These are phyloP conservation scores for Xenosphaeropsis pyriputrescens DNA, from an alignment of 2,329 filamentous ascomycete species.

Conservation along the genomic window DNA sequence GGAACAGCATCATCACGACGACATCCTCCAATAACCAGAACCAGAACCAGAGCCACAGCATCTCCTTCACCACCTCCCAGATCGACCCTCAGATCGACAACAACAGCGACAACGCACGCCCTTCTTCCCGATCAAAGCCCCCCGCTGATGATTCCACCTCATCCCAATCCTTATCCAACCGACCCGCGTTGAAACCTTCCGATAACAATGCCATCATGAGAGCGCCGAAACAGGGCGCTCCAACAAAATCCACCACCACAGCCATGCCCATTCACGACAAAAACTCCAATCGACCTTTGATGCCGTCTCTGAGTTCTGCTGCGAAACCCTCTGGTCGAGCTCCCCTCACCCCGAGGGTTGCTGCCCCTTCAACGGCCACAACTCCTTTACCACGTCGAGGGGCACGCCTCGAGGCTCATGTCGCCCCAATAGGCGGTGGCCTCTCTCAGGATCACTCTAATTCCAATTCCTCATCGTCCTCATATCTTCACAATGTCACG, in stretches of 20 bases:
- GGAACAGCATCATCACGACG: conserved; percentile 5
- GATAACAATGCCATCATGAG: conserved; percentile 30
- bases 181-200: conserved; percentile 8
- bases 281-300: conserved; percentile 37
- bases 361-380: conserved; percentile 15
- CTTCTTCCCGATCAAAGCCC: too few relatives aligned
- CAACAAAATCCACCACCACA: conserved; percentile 12
- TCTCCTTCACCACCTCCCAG: too few relatives aligned
- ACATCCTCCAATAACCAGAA: conserved; percentile 4
- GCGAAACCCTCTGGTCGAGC: conserved; percentile 35
- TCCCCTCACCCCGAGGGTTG: conserved; percentile 45
- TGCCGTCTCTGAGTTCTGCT: conserved; percentile 52
- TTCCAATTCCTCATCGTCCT: conserved; percentile 23
- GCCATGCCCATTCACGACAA: conserved; percentile 33
- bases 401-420: conserved; percentile 24
- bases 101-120: neutral
- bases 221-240: conserved; percentile 18
- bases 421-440: conserved; percentile 18
- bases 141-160: too few relatives aligned
- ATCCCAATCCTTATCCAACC: too few relatives aligned
- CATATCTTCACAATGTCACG: conserved; percentile 45
- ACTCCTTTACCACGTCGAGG: conserved; percentile 26
- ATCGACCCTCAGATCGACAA: neutral
- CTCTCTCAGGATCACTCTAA: conserved; percentile 36
- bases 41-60: too few relatives aligned